Percentiles rank a stretch among this genome's conserved stretches.
Evolutionary conservation across 2,329 filamentous ascomycete species (phyloP).

Genomic region (Colletotrichum lini): DNA sequence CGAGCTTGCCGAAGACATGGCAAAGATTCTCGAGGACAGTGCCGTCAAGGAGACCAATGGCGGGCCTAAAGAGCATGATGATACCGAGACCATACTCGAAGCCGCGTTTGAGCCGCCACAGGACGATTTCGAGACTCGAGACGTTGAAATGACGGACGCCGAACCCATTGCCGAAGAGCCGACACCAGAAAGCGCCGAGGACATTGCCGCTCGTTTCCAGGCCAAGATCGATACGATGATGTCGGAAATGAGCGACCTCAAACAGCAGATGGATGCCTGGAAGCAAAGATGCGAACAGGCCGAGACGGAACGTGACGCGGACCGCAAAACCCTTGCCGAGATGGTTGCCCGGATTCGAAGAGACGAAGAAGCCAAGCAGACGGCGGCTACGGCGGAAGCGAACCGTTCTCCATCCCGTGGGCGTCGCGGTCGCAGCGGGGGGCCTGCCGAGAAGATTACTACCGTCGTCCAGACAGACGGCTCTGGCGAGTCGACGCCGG

Average conservation of each 20-base stretch:
- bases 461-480: constrained; percentile 21
- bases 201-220: constrained; percentile 67
- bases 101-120: constrained; percentile 62
- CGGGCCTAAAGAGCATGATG: constrained; percentile 50
- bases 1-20: constrained; percentile 86
- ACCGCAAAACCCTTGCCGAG: constrained; percentile 83
- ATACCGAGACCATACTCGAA: constrained; percentile 58
- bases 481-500: constrained; percentile 28
- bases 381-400: constrained; percentile 57
- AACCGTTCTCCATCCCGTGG: constrained; percentile 54
- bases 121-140: constrained; percentile 50
- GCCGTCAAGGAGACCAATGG: constrained; percentile 57
- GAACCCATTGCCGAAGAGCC: constrained; percentile 45
- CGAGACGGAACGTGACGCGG: constrained; percentile 81
- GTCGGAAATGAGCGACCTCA: constrained; percentile 84
- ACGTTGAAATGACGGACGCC: constrained; percentile 44
- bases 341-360: constrained; percentile 88
- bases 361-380: constrained; percentile 71
- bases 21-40: constrained; percentile 76
- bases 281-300: constrained; percentile 83
- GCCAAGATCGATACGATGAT: constrained; percentile 82
- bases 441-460: constrained; percentile 16
- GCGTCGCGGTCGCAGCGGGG: constrained; percentile 42
- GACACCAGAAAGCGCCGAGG: constrained; percentile 53
- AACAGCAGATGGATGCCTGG: constrained; percentile 83